Evolutionary conservation across 306 rosid species (phyloP).

Genomic region (Glycine tomentella): DNA sequence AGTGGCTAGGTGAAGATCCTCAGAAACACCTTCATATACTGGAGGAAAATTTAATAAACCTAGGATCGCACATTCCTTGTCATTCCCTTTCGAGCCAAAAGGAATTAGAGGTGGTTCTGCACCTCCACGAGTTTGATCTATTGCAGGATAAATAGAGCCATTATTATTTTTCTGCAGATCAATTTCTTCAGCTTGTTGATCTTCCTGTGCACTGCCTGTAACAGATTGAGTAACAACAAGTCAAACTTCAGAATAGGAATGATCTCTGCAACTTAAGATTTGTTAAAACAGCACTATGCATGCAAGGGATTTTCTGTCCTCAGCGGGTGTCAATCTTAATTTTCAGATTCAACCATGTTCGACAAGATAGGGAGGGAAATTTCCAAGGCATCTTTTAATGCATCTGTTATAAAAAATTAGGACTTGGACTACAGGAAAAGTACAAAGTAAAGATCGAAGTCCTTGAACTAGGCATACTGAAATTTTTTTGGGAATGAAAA

Average conservation of each 20-base stretch:
- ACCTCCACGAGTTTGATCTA: conserved; percentile 55
- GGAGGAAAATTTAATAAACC: conserved; percentile 53
- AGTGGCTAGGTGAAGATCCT: conserved; percentile 49
- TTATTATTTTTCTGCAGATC: conserved; percentile 46
- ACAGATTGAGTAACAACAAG: conserved; percentile 46
- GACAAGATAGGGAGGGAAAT: conserved; percentile 11
- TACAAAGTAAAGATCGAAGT: not conserved
- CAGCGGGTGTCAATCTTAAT: conserved; percentile 18
- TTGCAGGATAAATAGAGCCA: conserved; percentile 48
- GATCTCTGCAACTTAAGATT: not conserved
- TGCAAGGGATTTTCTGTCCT: conserved; percentile 13
- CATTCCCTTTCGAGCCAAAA: conserved; percentile 55
- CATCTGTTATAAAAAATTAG: not conserved
- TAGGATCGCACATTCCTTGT: conserved; percentile 49
- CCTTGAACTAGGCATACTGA: conserved; percentile 22
- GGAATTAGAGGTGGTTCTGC: conserved; percentile 52
- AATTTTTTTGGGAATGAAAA: not conserved
- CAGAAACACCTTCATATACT: conserved; percentile 53
- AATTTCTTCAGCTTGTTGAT: conserved; percentile 51
- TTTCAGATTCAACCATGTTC: conserved; percentile 30
- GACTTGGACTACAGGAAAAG: conserved; percentile 3
- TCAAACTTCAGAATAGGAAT: conserved; percentile 38
- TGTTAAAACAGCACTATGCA: conserved; percentile 3
- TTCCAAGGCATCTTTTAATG: conserved; percentile 23
- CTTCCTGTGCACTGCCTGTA: conserved; percentile 58